phyloP scores from a whole-genome alignment of 805 yeast species.

The Candida insectorum region DNA sequence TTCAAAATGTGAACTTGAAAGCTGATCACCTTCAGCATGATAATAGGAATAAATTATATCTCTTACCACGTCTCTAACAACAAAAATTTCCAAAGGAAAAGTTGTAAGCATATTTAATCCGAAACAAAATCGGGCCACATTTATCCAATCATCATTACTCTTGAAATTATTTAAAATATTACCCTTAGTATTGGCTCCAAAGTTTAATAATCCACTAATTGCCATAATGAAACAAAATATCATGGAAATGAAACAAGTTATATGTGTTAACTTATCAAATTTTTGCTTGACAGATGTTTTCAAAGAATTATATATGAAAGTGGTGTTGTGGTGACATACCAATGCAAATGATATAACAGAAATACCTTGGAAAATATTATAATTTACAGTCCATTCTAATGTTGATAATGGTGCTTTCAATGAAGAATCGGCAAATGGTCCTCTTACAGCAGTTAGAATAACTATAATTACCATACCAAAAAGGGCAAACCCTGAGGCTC shows the following conservation, averaged over 20 bases:
- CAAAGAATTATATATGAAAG: conserved; percentile 83
- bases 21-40: conserved; percentile 7
- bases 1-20: conserved; percentile 32
- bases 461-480: conserved; percentile 82
- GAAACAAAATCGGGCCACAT: conserved; percentile 85
- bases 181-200: conserved; percentile 78
- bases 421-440: conserved; percentile 54
- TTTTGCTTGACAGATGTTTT: conserved; percentile 71
- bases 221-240: conserved; percentile 77
- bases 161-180: conserved; percentile 87
- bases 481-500: conserved; percentile 82
- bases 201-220: conserved; percentile 68
- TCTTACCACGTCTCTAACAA: conserved; percentile 79
- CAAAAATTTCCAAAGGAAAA: conserved; percentile 86
- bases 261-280: conserved; percentile 75
- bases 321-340: conserved; percentile 93
- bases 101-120: conserved; percentile 93
- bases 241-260: conserved; percentile 79
- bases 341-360: conserved; percentile 94
- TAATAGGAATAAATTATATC: conserved; percentile 45
- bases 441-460: conserved; percentile 65
- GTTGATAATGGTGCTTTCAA: conserved; percentile 47
- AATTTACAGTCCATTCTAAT: conserved; percentile 51
- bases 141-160: conserved; percentile 66
- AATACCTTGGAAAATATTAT: conserved; percentile 79